Evolutionary conservation across 495 filamentous ascomycete genomes (phyloP).

Genomic region (Hypoxylon trugodes): DNA sequence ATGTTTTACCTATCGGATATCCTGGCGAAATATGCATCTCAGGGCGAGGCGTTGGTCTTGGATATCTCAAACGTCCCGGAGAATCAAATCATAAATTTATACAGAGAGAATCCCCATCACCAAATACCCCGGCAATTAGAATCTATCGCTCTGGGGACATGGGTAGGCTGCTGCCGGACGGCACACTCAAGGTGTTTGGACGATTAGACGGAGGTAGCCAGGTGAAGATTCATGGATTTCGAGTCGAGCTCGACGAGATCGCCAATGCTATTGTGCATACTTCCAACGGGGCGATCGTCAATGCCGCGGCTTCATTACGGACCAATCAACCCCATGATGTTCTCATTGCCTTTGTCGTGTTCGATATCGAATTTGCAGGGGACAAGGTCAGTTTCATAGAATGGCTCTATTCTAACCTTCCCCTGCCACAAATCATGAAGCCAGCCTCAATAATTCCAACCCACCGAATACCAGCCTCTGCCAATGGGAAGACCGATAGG

Average conservation of each 20-base stretch:
- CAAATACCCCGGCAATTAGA: conserved; percentile 1
- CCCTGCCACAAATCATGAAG: conserved; percentile 28
- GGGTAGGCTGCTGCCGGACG: conserved; percentile 46
- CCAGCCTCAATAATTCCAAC: conserved; percentile 21
- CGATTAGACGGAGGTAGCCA: conserved; percentile 55
- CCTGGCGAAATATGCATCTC: not conserved
- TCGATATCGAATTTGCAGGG: not conserved
- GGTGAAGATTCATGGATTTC: conserved; percentile 50
- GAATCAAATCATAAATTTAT: not conserved
- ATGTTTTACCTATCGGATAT: not conserved
- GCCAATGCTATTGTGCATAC: conserved; percentile 42
- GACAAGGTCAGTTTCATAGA: not conserved
- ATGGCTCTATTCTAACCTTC: not conserved
- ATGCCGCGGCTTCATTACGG: conserved; percentile 16
- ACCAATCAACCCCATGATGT: conserved; percentile 41
- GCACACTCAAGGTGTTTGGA: conserved; percentile 44
- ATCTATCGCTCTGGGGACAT: conserved; percentile 55
- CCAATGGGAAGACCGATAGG: conserved; percentile 11
- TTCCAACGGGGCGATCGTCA: conserved; percentile 13
- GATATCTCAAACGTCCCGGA: not conserved
- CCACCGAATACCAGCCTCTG: conserved; percentile 20
- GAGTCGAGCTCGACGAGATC: conserved; percentile 56
- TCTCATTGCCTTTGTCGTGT: conserved; percentile 30
- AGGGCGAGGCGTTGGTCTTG: not conserved
- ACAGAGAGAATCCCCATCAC: not conserved